Conservation (phyloP, 495 filamentous ascomycete genomes). For the Aspergillus ostianus region DNA sequence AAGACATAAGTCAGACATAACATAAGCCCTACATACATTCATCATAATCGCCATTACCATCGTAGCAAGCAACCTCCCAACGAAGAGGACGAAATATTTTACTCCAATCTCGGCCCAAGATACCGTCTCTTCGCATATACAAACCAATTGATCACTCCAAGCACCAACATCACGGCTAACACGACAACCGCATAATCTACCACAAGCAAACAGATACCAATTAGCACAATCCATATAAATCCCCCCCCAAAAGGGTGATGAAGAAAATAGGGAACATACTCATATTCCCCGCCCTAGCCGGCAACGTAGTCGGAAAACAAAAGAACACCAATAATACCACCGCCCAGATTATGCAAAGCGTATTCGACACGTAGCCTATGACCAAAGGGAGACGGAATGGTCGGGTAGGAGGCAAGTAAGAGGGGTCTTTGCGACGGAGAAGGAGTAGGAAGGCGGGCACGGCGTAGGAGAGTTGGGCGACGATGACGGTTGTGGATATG, state of each 20-base stretch:
- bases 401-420: constrained; percentile 18
- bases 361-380: constrained; percentile 23
- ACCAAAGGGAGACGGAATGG: constrained; percentile 18
- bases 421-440: constrained; percentile 10
- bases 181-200: constrained; percentile 34
- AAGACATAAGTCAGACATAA: too few relatives aligned
- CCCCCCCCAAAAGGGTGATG: constrained; percentile 19
- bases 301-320: constrained; percentile 24
- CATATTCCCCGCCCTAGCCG: constrained; percentile 26
- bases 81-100: neutral
- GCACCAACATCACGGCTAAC: constrained; percentile 26
- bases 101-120: constrained; percentile 30
- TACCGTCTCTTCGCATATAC: constrained; percentile 28
- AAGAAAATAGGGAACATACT: constrained; percentile 24
- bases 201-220: neutral
- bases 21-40: too few relatives aligned
- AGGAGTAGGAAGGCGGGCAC: constrained; percentile 24
- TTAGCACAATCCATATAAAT: neutral
- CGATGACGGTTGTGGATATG: constrained; percentile 25
- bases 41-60: too few relatives aligned
- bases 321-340: constrained; percentile 26
- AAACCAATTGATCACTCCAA: constrained; percentile 29
- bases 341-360: constrained; percentile 15
- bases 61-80: too few relatives aligned
- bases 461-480: constrained; percentile 29